Evolutionary conservation across 345 rosid genomes (phyloP).

Genomic region (Eucalyptus tenuipes): DNA sequence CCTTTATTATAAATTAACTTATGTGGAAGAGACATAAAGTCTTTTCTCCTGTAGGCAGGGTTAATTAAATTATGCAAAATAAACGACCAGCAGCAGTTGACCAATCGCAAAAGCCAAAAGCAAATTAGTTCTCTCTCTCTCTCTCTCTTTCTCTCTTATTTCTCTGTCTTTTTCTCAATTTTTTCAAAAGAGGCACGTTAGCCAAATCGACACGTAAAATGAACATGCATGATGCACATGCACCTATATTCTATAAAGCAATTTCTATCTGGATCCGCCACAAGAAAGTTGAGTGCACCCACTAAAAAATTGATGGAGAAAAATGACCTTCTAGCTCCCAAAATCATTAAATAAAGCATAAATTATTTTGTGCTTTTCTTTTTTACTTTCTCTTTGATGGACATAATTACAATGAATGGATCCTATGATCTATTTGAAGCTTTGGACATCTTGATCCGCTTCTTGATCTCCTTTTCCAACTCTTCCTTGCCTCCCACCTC

Average conservation of each 20-base stretch:
- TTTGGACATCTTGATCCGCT: background rate
- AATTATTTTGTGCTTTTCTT: background rate
- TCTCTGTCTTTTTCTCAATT: background rate
- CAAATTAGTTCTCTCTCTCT: background rate
- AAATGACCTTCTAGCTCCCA: background rate
- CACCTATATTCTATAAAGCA: background rate
- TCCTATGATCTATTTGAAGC: background rate
- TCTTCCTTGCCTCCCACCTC: conserved; percentile 40
- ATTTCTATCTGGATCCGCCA: background rate
- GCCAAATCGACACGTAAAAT: background rate
- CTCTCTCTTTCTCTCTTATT: no score
- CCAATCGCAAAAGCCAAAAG: background rate
- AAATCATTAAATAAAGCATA: background rate
- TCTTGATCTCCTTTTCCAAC: conserved; percentile 17
- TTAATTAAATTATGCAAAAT: background rate
- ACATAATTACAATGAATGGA: background rate
- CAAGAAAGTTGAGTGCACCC: background rate
- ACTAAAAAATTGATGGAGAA: background rate
- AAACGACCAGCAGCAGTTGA: background rate
- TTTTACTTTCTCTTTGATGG: background rate
- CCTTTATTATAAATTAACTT: background rate
- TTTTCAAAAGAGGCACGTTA: background rate
- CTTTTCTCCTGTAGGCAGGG: background rate
- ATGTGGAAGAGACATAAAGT: background rate
- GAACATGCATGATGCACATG: background rate